A percentile compares a stretch with the other conserved stretches of the same genome.
These are phyloP conservation scores for Ceratobasidium sp. DNA, from an alignment of 1,284 basidiomycete species.

Conservation along the genomic window DNA sequence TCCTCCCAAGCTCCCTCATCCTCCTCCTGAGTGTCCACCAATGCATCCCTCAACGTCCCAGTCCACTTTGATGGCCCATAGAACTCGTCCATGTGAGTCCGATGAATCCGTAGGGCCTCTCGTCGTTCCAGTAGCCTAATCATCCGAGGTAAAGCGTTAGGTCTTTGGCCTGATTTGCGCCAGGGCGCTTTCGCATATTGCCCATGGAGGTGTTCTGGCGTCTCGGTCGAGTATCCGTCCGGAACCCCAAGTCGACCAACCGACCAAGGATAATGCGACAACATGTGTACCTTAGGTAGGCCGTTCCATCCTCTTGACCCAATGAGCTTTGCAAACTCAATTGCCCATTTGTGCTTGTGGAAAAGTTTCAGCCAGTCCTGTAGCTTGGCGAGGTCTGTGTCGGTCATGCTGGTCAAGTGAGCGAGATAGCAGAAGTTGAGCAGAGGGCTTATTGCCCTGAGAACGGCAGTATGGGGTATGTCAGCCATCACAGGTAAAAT, in stretches of 20 bases:
- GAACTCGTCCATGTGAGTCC: background rate
- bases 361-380: background rate
- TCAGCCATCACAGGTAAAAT: slow-evolving; percentile 41
- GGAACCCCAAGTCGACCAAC: slow-evolving; percentile 33
- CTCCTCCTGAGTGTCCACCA: background rate
- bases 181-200: slow-evolving; percentile 32
- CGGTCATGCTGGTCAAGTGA: background rate
- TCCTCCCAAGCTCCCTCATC: background rate
- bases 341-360: background rate
- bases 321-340: slow-evolving; percentile 32
- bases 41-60: background rate
- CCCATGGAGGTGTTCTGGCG: slow-evolving; percentile 39
- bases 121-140: slow-evolving; percentile 2
- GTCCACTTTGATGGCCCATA: background rate
- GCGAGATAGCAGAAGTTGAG: slow-evolving; percentile 1
- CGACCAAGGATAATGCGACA: slow-evolving; percentile 40
- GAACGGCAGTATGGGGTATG: slow-evolving; percentile 42
- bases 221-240: slow-evolving; percentile 38
- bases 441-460: background rate
- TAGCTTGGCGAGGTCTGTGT: background rate
- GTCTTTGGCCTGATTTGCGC: slow-evolving; percentile 17
- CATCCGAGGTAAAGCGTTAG: slow-evolving; percentile 36
- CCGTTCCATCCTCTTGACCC: slow-evolving; percentile 44
- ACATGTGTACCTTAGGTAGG: slow-evolving; percentile 45
- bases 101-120: slow-evolving; percentile 33